Base-by-base conservation (phyloP, 73 alveolate genomes). In the Blepharisma japonicum region DNA sequence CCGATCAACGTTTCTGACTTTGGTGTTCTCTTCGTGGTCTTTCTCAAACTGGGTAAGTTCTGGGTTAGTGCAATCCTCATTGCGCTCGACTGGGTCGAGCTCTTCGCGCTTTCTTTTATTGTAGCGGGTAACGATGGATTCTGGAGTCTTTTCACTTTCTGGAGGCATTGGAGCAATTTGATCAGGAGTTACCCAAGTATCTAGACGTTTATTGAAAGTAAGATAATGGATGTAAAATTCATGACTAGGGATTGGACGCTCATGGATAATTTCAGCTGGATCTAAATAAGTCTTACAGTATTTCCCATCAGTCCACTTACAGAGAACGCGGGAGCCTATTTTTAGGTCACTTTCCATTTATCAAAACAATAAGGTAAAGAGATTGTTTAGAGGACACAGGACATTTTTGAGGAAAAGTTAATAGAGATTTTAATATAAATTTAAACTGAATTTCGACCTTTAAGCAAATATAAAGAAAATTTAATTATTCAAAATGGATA, bases 201-300 rank as follows among this genome's bases (percentile, higher is more conserved):
- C 99, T 88, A 94, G 83, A 79, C 99, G 83, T 84, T 95, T 91
- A 84, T 95, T 95, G 45, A 71, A 83, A 54, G 85, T 91, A 53
- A 87, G 85, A 85, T 89, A 95, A 83, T 93, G 98, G 51, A 95
- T 94, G 67, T 95, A 95, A 78, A 90, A 95, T 27, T 86, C 84
- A 49, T 83, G 56, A 32, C 82, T 55, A 32, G 78, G 45, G 50
- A 77, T 87, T 6, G 46, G 51, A 4, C 80, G 71, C n/a, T 39
- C 56, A 39, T 70, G 68, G 61, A 70, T n/a, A 14, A 70, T 47
- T 70, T 70, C 56, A 18, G 55, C 80, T 3, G 81, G 68, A 8
- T 46, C 68, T 46, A 46, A 47, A 8, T 48, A 47, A 46, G 48
- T 23, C 47, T 46, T 71, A 71, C 81, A 71, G 49, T 46, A 27